Conservation (phyloP, 768 basidiomycete species). For the Pulveroboletus sp. region DNA sequence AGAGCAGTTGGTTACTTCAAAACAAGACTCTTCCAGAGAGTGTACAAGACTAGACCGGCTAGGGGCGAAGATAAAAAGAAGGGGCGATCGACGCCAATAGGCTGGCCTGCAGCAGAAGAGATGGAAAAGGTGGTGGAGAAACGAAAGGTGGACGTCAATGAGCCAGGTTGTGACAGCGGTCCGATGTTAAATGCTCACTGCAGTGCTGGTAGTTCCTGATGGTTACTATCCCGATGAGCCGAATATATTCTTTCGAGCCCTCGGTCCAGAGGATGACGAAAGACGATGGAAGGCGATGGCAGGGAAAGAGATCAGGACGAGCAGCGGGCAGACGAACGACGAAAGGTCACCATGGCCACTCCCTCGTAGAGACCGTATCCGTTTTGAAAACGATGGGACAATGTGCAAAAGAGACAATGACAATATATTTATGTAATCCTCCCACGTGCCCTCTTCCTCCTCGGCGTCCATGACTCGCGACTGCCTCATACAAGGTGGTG, state of each 20-base stretch:
- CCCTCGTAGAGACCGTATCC: too few species aligned
- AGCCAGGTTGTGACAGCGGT: constrained; percentile 4
- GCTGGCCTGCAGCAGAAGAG: constrained; percentile 39
- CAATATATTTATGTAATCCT: not conserved
- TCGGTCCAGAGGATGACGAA: not conserved
- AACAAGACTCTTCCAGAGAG: constrained; percentile 52
- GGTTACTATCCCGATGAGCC: not conserved
- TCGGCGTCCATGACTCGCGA: constrained; percentile 8
- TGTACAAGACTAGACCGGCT: constrained; percentile 38
- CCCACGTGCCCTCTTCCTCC: not conserved
- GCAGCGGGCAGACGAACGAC: not conserved
- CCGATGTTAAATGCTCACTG: constrained; percentile 4
- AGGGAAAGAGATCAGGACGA: not conserved
- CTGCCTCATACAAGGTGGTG: constrained; percentile 38
- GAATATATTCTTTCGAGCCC: not conserved
- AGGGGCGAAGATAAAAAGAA: constrained; percentile 34
- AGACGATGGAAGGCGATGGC: not conserved
- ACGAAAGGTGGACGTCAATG: not conserved
- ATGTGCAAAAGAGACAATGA: too few species aligned
- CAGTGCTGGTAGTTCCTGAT: constrained; percentile 1
- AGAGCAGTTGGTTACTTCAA: constrained; percentile 8
- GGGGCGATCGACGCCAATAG: constrained; percentile 68
- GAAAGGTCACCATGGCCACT: constrained; percentile 22
- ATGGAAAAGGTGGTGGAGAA: not conserved
- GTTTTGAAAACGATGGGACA: too few species aligned